Conservation (phyloP, 2,329 filamentous ascomycete genomes). For the Bipolaris zeicola region DNA sequence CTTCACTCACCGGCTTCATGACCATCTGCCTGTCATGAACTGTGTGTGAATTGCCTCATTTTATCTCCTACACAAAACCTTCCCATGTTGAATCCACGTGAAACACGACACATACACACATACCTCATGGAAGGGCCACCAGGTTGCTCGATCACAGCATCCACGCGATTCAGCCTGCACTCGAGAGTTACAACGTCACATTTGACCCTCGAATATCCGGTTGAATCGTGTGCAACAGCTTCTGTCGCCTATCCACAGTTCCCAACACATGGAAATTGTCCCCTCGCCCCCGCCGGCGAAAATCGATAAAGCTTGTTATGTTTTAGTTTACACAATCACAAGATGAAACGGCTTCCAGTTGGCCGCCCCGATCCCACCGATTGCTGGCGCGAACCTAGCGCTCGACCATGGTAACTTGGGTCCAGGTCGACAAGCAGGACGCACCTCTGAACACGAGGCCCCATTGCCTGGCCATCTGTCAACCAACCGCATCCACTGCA, state of each 20-base stretch:
- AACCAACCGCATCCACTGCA: conserved; percentile 7
- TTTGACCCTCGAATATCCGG: conserved; percentile 14
- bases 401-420: conserved; percentile 1
- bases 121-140: not conserved
- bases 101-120: conserved; percentile 1
- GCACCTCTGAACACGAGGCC: not conserved
- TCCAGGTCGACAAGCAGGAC: conserved; percentile 3
- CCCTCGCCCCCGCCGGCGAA: conserved; percentile 13
- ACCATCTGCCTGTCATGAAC: conserved; percentile 5
- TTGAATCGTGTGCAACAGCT: conserved; percentile 8
- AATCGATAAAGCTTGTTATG: conserved; percentile 41
- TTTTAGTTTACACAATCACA: conserved; percentile 24
- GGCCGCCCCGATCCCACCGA: conserved; percentile 15
- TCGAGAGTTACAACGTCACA: conserved; percentile 6
- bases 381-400: conserved; percentile 15
- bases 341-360: conserved; percentile 25
- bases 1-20: conserved; percentile 5
- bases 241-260: conserved; percentile 19
- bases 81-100: conserved; percentile 8
- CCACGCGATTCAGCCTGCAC: conserved; percentile 5
- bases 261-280: conserved; percentile 21
- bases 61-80: conserved; percentile 6
- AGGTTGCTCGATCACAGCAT: conserved; percentile 2
- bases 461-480: conserved; percentile 7
- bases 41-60: conserved; percentile 13